Evolutionary conservation across 2,329 filamentous ascomycete species (phyloP).

Genomic region (Stemphylium beticola): DNA sequence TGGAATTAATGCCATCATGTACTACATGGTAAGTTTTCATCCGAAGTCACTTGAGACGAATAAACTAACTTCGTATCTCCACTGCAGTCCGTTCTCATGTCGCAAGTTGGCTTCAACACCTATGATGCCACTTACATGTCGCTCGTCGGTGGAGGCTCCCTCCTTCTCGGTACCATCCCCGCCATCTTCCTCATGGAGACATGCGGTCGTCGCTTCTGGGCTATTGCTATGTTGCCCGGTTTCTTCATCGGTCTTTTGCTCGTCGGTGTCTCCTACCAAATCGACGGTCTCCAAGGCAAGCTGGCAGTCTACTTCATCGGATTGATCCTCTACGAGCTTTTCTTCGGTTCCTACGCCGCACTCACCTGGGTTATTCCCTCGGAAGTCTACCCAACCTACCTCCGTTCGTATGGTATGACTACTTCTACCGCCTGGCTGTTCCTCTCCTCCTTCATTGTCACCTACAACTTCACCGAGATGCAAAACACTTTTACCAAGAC

Average conservation of each 20-base stretch:
- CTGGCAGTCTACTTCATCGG: conserved; percentile 69
- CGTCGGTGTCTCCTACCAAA: conserved; percentile 68
- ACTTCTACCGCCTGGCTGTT: conserved; percentile 72
- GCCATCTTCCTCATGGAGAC: conserved; percentile 74
- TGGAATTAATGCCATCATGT: conserved; percentile 71
- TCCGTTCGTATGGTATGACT: conserved; percentile 76
- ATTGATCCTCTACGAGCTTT: conserved; percentile 57
- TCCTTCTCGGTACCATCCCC: conserved; percentile 71
- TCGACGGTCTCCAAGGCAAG: conserved; percentile 56
- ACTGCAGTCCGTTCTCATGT: conserved; percentile 64
- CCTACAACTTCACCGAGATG: conserved; percentile 77
- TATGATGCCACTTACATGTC: conserved; percentile 75
- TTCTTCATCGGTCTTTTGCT: conserved; percentile 74
- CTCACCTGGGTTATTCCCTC: conserved; percentile 57
- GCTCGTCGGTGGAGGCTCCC: conserved; percentile 68
- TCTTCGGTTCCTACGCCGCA: conserved; percentile 47
- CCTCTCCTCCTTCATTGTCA: conserved; percentile 74
- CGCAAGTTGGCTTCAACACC: conserved; percentile 69
- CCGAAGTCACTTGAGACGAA: not conserved
- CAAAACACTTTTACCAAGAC: conserved; percentile 70
- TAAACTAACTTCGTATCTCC: not conserved
- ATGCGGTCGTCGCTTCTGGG: conserved; percentile 77
- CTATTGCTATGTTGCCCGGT: conserved; percentile 72
- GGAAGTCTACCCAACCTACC: conserved; percentile 75
- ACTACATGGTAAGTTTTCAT: not conserved